Percentiles rank a stretch among this genome's conserved stretches.
These are phyloP conservation scores for Acer campestre DNA, from an alignment of 345 rosid genomes.

Conservation along the genomic window DNA sequence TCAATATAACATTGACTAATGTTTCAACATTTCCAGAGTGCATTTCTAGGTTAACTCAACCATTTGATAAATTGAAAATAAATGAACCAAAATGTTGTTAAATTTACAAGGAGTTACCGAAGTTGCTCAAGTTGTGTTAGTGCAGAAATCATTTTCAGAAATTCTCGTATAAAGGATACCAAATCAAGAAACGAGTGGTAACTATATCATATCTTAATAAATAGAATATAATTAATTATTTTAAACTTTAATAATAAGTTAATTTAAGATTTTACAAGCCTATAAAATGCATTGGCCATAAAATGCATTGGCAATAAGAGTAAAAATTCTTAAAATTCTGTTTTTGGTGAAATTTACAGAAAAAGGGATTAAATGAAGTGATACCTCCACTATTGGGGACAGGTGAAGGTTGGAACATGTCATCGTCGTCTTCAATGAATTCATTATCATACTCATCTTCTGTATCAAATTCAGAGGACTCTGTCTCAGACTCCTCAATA, in stretches of 20 bases:
- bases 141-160: neutral
- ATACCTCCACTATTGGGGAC: conserved; percentile 83
- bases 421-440: conserved; percentile 46
- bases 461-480: conserved; percentile 62
- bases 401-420: conserved; percentile 34
- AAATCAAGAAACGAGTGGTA: neutral
- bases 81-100: neutral
- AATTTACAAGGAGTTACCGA: neutral
- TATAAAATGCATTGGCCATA: neutral
- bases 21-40: neutral
- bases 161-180: neutral
- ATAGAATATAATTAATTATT: neutral
- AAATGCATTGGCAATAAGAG: neutral
- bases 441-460: conserved; percentile 61
- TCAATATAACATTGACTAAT: neutral
- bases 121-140: neutral
- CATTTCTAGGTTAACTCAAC: neutral
- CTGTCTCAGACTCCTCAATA: conserved; percentile 54
- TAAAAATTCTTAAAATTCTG: neutral
- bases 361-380: neutral
- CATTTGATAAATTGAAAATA: neutral
- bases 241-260: neutral
- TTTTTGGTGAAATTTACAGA: neutral
- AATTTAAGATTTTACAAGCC: neutral
- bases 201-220: neutral